Percentiles rank a stretch among this genome's conserved stretches.
Conservation (phyloP, 2,329 filamentous ascomycete genomes). For the Fusarium anthophilum region DNA sequence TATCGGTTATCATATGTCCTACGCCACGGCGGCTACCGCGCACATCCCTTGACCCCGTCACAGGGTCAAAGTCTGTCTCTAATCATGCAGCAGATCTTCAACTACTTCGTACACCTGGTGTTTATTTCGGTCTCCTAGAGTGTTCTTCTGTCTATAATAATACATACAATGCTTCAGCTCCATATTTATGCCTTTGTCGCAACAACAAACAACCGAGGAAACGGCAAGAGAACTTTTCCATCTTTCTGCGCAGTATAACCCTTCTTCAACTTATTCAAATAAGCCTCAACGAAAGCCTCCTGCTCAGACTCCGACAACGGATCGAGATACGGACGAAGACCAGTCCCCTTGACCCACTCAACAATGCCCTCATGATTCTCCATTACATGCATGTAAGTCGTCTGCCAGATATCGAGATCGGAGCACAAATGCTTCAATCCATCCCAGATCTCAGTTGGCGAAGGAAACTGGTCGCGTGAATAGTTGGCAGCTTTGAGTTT, state of each 20-base stretch:
- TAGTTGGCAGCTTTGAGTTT: slow-evolving; percentile 44
- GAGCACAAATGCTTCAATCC: slow-evolving; percentile 54
- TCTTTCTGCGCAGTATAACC: slow-evolving; percentile 57
- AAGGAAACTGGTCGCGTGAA: slow-evolving; percentile 59
- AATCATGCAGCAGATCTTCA: neutral
- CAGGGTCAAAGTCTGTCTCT: no score
- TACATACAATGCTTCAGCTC: neutral
- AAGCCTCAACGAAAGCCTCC: slow-evolving; percentile 56
- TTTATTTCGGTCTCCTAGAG: neutral
- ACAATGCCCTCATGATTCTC: slow-evolving; percentile 60
- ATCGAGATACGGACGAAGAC: slow-evolving; percentile 64
- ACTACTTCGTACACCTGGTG: fast-evolving
- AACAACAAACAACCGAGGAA: slow-evolving; percentile 66
- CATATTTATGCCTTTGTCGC: slow-evolving; percentile 40
- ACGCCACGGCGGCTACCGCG: neutral
- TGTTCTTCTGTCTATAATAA: neutral
- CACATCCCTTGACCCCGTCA: fast-evolving
- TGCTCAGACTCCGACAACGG: slow-evolving; percentile 53
- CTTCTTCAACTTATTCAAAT: slow-evolving; percentile 54
- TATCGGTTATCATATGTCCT: neutral
- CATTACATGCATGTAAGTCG: slow-evolving; percentile 62
- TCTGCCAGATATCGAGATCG: slow-evolving; percentile 63
- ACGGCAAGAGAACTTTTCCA: slow-evolving; percentile 64
- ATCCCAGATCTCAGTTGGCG: slow-evolving; percentile 58
- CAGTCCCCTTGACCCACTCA: slow-evolving; percentile 69